A percentile compares a stretch with the other conserved stretches of the same genome.
phyloP scores from a whole-genome alignment of 2,329 filamentous ascomycete species.

The Xylaria polymorpha region DNA sequence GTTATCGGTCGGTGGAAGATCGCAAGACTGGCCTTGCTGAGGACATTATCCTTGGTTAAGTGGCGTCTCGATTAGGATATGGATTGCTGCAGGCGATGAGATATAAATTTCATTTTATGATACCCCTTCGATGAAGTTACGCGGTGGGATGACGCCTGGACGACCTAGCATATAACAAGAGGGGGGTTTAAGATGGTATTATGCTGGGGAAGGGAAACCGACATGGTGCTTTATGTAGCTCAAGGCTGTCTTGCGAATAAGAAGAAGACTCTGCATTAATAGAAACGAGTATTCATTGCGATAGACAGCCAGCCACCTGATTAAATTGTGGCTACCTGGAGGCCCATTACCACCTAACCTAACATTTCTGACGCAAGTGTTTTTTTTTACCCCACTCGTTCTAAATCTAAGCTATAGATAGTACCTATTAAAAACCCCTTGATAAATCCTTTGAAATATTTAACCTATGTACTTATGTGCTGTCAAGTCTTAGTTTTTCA shows the following conservation, averaged over 20 bases:
- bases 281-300: neutral
- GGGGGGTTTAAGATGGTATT: neutral
- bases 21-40: conserved; percentile 44
- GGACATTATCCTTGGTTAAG: conserved; percentile 49
- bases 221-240: conserved; percentile 13
- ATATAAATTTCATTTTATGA: conserved; percentile 33
- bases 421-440: too few relatives aligned
- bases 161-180: neutral
- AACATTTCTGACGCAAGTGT: too few relatives aligned
- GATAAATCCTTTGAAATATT: too few relatives aligned
- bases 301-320: neutral
- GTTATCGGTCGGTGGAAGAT: conserved; percentile 42
- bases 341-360: too few relatives aligned
- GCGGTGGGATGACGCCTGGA: conserved; percentile 4
- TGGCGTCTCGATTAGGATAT: neutral
- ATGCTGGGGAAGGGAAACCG: neutral
- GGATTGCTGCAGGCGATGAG: neutral
- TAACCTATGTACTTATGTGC: too few relatives aligned
- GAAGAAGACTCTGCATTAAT: conserved; percentile 13
- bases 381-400: too few relatives aligned
- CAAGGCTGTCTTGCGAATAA: conserved; percentile 6
- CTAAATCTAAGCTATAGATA: too few relatives aligned
- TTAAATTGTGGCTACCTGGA: neutral
- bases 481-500: too few relatives aligned
- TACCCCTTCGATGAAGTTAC: conserved; percentile 28